Percentiles rank a stretch among this genome's conserved stretches.
Conservation (phyloP, 345 rosid genomes). For the Raphanus sativus region DNA sequence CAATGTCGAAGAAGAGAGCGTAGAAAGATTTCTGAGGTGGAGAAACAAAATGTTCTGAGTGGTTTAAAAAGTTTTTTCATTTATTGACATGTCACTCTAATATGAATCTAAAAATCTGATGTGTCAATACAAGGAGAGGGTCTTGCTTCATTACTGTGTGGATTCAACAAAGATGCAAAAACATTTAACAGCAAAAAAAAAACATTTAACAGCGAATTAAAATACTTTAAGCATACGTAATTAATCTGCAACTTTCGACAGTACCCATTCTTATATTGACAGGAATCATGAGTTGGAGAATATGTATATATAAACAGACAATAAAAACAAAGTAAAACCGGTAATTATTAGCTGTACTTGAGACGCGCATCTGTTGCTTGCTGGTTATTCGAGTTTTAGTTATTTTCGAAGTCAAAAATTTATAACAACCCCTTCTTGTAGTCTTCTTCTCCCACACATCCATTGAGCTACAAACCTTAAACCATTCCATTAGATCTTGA, state of each 20-base stretch:
- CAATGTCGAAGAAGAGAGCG: no score
- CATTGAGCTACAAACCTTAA: slow-evolving; percentile 9
- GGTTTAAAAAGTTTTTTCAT: no score
- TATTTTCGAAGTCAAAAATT: slow-evolving; percentile 13
- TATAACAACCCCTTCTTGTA: background rate
- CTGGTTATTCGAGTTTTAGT: slow-evolving; percentile 8
- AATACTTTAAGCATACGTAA: background rate
- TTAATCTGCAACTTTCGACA: background rate
- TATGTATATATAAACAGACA: slow-evolving; percentile 5
- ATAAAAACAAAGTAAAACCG: background rate
- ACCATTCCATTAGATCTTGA: background rate
- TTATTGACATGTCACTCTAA: no score
- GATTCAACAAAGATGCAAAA: background rate
- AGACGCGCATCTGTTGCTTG: slow-evolving; percentile 13
- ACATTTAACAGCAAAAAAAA: no score
- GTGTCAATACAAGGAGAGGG: no score
- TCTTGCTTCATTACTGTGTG: no score
- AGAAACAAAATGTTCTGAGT: no score
- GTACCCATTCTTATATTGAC: background rate
- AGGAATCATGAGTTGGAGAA: slow-evolving; percentile 3
- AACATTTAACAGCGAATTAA: background rate
- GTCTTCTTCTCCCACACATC: background rate
- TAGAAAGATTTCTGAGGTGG: no score
- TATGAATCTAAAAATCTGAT: no score
- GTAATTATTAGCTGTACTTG: background rate